Percentiles rank a stretch among this genome's conserved stretches.
Evolutionary conservation across 306 rosid species (phyloP).

Genomic region (Astragalus glycyphyllos): DNA sequence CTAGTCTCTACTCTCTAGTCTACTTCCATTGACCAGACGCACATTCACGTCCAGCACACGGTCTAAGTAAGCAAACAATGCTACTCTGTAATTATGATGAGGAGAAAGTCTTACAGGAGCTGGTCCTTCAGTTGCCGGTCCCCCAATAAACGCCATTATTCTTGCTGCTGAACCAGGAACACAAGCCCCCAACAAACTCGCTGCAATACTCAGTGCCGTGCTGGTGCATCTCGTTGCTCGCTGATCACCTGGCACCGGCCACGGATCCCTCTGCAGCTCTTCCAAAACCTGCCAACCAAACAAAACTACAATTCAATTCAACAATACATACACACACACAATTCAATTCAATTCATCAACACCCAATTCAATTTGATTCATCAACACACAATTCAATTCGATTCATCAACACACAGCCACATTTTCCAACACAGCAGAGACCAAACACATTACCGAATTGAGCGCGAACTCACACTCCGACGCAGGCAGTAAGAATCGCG

Average conservation of each 20-base stretch:
- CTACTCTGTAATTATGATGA: conserved; percentile 31
- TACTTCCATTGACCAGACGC: not conserved
- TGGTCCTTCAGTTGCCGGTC: conserved; percentile 94
- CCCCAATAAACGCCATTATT: conserved; percentile 92
- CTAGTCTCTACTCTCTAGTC: not conserved
- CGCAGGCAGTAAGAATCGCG: conserved; percentile 79
- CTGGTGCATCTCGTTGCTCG: conserved; percentile 89
- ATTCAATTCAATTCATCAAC: not conserved
- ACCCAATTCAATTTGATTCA: not conserved
- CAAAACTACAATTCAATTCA: conserved; percentile 21
- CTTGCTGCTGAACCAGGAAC: conserved; percentile 97
- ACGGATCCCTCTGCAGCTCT: conserved; percentile 97
- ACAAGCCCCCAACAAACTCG: conserved; percentile 92
- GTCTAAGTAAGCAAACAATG: not conserved
- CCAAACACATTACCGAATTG: conserved; percentile 63
- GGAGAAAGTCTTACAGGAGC: conserved; percentile 76
- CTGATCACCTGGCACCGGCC: conserved; percentile 83
- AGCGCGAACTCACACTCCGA: conserved; percentile 85
- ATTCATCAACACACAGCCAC: conserved; percentile 5
- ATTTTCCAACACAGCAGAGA: conserved; percentile 60
- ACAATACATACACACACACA: not conserved
- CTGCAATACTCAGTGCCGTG: conserved; percentile 79
- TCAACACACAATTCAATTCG: not conserved
- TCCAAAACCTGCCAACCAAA: conserved; percentile 68
- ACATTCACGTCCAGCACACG: not conserved